phyloP scores from a whole-genome alignment of 139 green algal genomes.

The Spirogloea muscicola region DNA sequence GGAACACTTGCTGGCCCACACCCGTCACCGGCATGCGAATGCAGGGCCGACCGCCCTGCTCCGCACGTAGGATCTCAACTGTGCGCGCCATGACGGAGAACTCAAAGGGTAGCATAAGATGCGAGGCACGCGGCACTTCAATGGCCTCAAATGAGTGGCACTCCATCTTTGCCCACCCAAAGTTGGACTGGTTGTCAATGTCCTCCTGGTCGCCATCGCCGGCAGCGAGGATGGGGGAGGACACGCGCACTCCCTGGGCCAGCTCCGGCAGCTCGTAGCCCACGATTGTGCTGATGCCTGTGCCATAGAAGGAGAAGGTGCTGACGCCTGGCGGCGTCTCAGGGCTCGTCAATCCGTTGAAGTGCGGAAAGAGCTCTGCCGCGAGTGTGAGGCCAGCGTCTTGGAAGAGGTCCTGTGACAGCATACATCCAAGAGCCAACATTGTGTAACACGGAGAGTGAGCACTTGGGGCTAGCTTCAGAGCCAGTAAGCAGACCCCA shows the following conservation, averaged over 20 bases:
- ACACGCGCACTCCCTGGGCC: neutral
- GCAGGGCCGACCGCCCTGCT: no score
- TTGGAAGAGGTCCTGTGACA: neutral
- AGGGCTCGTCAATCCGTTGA: neutral
- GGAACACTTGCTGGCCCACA: no score
- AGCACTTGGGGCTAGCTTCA: neutral
- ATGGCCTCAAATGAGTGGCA: constrained; percentile 11
- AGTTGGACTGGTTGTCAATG: constrained; percentile 1
- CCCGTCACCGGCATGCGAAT: no score
- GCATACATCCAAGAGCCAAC: neutral
- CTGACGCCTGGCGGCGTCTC: neutral
- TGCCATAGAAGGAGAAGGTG: constrained; percentile 2
- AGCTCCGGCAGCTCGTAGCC: neutral
- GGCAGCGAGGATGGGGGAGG: neutral
- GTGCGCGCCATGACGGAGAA: neutral
- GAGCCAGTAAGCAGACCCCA: neutral
- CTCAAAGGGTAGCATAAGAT: neutral
- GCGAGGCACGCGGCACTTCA: neutral
- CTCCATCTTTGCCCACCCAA: neutral
- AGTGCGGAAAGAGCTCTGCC: constrained; percentile 2
- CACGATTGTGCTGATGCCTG: neutral
- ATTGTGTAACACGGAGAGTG: neutral
- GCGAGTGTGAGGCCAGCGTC: neutral
- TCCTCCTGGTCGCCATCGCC: constrained; percentile 8
- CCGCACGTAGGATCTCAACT: neutral